phyloP scores from a whole-genome alignment of 139 green algal genomes.

The Bryopsis sp. region DNA sequence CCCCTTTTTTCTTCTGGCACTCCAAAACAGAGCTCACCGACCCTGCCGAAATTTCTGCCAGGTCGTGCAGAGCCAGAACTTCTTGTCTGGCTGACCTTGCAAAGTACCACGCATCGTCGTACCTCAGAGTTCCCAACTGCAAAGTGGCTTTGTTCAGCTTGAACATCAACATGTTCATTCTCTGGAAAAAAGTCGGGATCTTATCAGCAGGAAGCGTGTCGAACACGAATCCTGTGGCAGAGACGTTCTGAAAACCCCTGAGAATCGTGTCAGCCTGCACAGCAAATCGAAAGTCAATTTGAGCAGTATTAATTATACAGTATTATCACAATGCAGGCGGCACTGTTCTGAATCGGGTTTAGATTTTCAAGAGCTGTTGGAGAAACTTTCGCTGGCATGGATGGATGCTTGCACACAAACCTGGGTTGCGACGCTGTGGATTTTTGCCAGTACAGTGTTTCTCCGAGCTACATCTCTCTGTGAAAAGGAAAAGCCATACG shows the following conservation, averaged over 20 bases:
- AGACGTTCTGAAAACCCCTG: too few relatives aligned
- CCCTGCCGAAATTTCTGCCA: not conserved
- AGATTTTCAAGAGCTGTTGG: not conserved
- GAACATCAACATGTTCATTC: not conserved
- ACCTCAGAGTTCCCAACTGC: not conserved
- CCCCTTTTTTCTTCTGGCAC: not conserved
- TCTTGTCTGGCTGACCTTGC: not conserved
- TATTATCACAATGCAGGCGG: not conserved
- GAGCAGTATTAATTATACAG: not conserved
- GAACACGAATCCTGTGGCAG: too few relatives aligned
- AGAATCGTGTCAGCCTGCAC: too few relatives aligned
- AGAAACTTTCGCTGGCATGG: too few relatives aligned
- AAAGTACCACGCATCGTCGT: not conserved
- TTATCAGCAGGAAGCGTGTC: not conserved
- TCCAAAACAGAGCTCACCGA: not conserved
- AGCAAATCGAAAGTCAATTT: not conserved
- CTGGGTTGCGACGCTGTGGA: too few relatives aligned
- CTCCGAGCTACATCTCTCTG: not conserved
- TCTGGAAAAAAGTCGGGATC: not conserved
- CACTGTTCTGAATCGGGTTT: not conserved
- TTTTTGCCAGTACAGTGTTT: constrained; percentile 1
- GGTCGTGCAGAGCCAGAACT: not conserved
- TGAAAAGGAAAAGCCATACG: not conserved
- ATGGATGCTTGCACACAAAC: too few relatives aligned
- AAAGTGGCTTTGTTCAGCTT: not conserved